Base-by-base conservation (phyloP, 805 yeast species). In the Candida ficus region DNA sequence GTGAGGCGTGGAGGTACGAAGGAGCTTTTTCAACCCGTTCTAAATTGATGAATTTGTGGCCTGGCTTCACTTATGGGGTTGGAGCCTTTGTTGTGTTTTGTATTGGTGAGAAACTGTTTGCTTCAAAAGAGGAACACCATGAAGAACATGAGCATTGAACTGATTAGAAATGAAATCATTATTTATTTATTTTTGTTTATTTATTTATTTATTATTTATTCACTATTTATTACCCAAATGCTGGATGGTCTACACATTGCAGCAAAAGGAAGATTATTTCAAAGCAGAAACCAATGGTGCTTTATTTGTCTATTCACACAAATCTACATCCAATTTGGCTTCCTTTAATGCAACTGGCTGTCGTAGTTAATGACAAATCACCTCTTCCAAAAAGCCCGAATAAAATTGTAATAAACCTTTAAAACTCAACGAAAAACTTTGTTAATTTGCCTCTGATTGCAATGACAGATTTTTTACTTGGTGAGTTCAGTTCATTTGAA, bases 1-100 rank as follows among this genome's bases (percentile, higher is more conserved):
- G 95, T 73, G 95, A 86, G 61, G 93, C 95, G 35, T 86, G 95
- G 95, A 80, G 95, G 71, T 83, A 79, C 64, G 81, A 78, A 56
- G 95, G 93, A 44, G 85, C 80, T 39, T 87, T 87, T 67, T 72
- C 84, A 39, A 77, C 87, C 52, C 64, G 66, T 37, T 78, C 80
- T 63, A 70, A 93, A 52, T 80, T 78, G 62, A 78, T 72, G 54
- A 78, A 78, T 42, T 72, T 85, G 13, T 76, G 87, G 57, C 95
- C 95, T 4, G 95, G 95, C 3, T 71, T 86, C 37, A 85, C 87
- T 23, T 71, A 80, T 31, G 95, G 90, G 21, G 70, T 80, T 19
- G 89, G 78, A 14, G 93, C 89, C 3, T 87, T 87, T 56, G 67
- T 78, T 25, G 68, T 75, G 18, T 81, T 80, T 57, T 70, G 76